A percentile compares a stretch with the other conserved stretches of the same genome.
These are phyloP conservation scores for Leptosphaerulina australis DNA, from an alignment of 2,329 filamentous ascomycete species.

Conservation along the genomic window DNA sequence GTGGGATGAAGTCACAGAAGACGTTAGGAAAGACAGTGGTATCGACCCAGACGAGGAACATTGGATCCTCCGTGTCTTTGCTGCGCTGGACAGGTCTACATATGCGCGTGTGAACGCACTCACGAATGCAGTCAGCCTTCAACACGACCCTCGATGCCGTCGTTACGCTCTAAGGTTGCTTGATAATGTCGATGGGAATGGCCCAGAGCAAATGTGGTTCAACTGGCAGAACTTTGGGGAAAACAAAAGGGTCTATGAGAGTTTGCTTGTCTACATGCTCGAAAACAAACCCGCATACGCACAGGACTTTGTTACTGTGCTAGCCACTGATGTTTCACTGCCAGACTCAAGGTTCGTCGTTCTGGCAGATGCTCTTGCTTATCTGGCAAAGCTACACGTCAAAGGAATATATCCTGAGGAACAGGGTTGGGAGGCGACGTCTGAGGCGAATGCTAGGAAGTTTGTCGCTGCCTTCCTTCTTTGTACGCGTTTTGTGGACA, in stretches of 20 bases:
- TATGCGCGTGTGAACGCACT: conserved; percentile 26
- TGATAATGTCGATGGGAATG: conserved; percentile 3
- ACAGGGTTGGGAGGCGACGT: conserved; percentile 24
- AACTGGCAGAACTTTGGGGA: conserved; percentile 28
- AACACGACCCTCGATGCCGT: conserved; percentile 28
- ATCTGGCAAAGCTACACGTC: conserved; percentile 48
- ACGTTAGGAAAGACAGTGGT: conserved; percentile 10
- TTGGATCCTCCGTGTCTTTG: conserved; percentile 29
- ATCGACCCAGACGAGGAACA: conserved; percentile 1
- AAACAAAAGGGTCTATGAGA: conserved; percentile 24
- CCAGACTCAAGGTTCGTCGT: conserved; percentile 41
- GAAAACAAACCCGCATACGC: conserved; percentile 33
- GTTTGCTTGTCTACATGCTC: conserved; percentile 40
- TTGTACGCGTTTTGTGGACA: conserved; percentile 3
- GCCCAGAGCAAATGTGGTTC: conserved; percentile 18
- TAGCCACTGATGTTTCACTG: conserved; percentile 28
- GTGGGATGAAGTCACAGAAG: conserved; percentile 17
- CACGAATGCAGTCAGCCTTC: conserved; percentile 26
- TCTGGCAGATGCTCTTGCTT: conserved; percentile 55
- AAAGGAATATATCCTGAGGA: conserved; percentile 19
- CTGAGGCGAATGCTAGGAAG: conserved; percentile 11
- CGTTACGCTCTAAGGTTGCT: conserved; percentile 23
- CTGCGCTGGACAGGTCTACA: conserved; percentile 32
- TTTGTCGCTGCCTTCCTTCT: conserved; percentile 37
- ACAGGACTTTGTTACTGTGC: conserved; percentile 36